Conservation (phyloP, 805 yeast genomes). For the Suhomyces tanzawaensis region DNA sequence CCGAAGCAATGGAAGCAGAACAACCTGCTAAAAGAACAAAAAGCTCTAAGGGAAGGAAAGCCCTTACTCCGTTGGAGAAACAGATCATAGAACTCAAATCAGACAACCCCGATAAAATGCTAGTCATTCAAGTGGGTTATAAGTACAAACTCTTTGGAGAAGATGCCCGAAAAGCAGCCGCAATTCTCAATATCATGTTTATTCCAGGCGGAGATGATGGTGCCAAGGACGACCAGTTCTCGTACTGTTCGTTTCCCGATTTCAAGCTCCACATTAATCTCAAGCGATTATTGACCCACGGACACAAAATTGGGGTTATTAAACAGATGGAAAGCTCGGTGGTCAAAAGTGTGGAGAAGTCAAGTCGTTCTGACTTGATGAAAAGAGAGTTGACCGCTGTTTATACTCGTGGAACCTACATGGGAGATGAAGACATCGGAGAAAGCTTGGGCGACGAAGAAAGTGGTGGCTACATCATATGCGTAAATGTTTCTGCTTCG, state of each 20-base stretch:
- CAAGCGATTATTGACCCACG: slow-evolving; percentile 65
- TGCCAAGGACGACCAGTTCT: slow-evolving; percentile 55
- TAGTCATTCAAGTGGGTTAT: slow-evolving; percentile 89
- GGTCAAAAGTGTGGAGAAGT: slow-evolving; percentile 55
- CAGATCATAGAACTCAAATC: slow-evolving; percentile 70
- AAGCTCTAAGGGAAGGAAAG: slow-evolving; percentile 1
- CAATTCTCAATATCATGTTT: slow-evolving; percentile 64
- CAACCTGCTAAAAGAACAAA: slow-evolving; percentile 2
- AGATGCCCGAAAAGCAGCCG: slow-evolving; percentile 74
- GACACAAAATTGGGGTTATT: slow-evolving; percentile 82
- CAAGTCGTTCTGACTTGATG: slow-evolving; percentile 51
- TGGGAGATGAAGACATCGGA: slow-evolving; percentile 49
- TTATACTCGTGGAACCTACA: slow-evolving; percentile 80
- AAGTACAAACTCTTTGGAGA: slow-evolving; percentile 83
- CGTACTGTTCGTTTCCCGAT: slow-evolving; percentile 85
- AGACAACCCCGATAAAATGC: slow-evolving; percentile 59
- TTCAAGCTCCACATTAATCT: slow-evolving; percentile 71
- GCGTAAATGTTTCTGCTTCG: slow-evolving; percentile 15
- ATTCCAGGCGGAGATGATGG: slow-evolving; percentile 67
- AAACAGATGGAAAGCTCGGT: slow-evolving; percentile 83
- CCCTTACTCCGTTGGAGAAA: slow-evolving; percentile 68
- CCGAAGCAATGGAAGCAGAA: slow-evolving; percentile 1
- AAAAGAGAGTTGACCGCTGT: slow-evolving; percentile 66
- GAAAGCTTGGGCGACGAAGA: slow-evolving; percentile 23
- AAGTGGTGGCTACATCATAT: slow-evolving; percentile 36